A percentile compares a stretch with the other conserved stretches of the same genome.
Evolutionary conservation across 495 filamentous ascomycete genomes (phyloP).

Genomic region (Podospora bellae-mahoneyi): DNA sequence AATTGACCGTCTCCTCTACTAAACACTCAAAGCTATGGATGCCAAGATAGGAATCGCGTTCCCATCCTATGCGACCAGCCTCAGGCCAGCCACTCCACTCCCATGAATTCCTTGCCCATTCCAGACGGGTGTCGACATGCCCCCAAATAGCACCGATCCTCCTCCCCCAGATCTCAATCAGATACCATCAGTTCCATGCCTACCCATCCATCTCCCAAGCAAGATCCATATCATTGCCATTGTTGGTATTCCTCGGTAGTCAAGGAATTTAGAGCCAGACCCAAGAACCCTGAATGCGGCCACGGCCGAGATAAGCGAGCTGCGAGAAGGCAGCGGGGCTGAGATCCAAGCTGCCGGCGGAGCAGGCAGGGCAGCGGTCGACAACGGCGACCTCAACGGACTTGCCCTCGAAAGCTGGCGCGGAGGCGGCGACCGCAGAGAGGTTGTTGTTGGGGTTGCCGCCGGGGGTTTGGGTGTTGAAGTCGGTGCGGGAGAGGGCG

Average conservation of each 20-base stretch:
- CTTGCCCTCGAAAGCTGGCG: conserved; percentile 27
- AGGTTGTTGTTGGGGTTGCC: conserved; percentile 34
- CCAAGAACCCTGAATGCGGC: conserved; percentile 38
- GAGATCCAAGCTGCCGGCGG: conserved; percentile 20
- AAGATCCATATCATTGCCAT: not conserved
- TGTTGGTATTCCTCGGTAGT: not conserved
- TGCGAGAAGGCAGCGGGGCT: conserved; percentile 20
- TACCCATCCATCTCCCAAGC: not conserved
- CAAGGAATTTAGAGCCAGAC: conserved; percentile 24
- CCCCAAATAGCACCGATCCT: not conserved
- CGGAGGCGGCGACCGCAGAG: conserved; percentile 31
- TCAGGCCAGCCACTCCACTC: not conserved
- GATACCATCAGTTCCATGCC: not conserved
- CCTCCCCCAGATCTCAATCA: not conserved
- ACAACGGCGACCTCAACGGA: conserved; percentile 29
- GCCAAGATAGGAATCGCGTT: not conserved
- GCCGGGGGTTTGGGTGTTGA: conserved; percentile 23
- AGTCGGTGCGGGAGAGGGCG: not conserved
- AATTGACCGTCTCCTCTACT: not conserved
- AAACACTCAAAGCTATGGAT: not conserved
- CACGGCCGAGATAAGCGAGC: conserved; percentile 23
- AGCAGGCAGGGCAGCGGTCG: conserved; percentile 23
- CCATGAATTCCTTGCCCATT: not conserved
- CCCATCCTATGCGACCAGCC: not conserved
- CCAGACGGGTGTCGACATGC: not conserved